Evolutionary conservation across 2,329 filamentous ascomycete species (phyloP).

Genomic region (Neofusicoccum cordaticola): DNA sequence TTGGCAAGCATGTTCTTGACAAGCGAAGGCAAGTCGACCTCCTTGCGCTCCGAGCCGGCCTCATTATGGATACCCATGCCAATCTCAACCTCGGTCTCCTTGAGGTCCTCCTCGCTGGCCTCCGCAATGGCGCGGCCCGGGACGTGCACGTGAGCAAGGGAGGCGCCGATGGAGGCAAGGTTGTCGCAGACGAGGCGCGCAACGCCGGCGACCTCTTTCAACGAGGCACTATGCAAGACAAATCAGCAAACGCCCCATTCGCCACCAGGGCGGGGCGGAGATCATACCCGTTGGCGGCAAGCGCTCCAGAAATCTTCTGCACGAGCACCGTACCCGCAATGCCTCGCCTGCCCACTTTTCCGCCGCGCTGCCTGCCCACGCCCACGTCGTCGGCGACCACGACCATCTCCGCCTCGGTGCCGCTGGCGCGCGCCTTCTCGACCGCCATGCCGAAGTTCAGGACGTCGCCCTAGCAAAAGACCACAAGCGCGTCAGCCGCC

Average conservation of each 20-base stretch:
- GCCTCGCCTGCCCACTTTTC: constrained; percentile 88
- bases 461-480: constrained; percentile 46
- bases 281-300: constrained; percentile 67
- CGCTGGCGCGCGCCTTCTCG: constrained; percentile 82
- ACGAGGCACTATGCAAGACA: constrained; percentile 34
- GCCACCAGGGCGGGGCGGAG: not conserved
- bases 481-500: not conserved
- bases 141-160: constrained; percentile 87
- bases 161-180: constrained; percentile 80
- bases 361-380: constrained; percentile 74
- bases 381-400: constrained; percentile 91
- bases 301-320: constrained; percentile 82
- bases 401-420: constrained; percentile 79
- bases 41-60: constrained; percentile 40
- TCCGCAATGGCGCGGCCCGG: constrained; percentile 66
- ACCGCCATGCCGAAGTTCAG: constrained; percentile 92
- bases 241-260: constrained; percentile 9
- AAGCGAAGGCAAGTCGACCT: constrained; percentile 41
- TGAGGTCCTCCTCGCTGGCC: constrained; percentile 57
- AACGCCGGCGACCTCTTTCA: constrained; percentile 70
- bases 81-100: constrained; percentile 60
- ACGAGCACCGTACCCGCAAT: constrained; percentile 90
- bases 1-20: constrained; percentile 59
- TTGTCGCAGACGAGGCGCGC: constrained; percentile 72
- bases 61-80: constrained; percentile 69